A percentile compares a stretch with the other conserved stretches of the same genome.
Conservation (phyloP, 75 land plant species). For the Cryptomeria japonica region DNA sequence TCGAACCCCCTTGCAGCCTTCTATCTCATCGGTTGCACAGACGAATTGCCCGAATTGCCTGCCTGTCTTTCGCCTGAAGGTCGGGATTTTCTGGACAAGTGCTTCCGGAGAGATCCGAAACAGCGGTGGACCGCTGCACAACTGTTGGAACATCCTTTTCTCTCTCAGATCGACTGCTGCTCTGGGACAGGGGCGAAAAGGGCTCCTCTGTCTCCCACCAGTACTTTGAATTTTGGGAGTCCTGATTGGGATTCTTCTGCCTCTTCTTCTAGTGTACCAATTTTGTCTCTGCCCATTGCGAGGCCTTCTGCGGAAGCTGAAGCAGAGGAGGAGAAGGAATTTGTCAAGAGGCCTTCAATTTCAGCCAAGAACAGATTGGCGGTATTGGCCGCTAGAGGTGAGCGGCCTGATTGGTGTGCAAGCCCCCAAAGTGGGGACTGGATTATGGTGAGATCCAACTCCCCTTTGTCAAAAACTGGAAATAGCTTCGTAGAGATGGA, state of each 20-base stretch:
- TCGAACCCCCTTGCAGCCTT: too few species aligned
- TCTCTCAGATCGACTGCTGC: neutral
- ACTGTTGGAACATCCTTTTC: too few species aligned
- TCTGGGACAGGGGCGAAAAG: neutral
- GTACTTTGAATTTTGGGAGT: neutral
- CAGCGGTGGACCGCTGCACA: too few species aligned
- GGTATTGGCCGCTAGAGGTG: neutral
- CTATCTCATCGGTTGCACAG: too few species aligned
- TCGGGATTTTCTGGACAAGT: conserved; percentile 45
- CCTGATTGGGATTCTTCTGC: neutral
- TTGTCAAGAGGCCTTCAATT: neutral
- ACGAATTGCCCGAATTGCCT: too few species aligned
- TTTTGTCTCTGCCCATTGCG: neutral
- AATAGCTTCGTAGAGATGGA: too few species aligned
- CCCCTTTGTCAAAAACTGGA: neutral
- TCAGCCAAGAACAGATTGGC: neutral
- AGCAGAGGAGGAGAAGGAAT: neutral
- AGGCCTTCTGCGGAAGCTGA: neutral
- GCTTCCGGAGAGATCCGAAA: conserved; percentile 40
- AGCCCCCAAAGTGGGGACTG: neutral
- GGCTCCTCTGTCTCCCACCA: conserved; percentile 2
- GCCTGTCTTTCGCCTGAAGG: conserved; percentile 2
- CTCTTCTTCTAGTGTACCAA: neutral
- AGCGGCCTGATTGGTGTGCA: neutral
- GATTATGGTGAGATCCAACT: neutral